These are phyloP conservation scores for Raffaelea ambrosiae DNA, from an alignment of 2,329 filamentous ascomycete species.

Conservation along the genomic window DNA sequence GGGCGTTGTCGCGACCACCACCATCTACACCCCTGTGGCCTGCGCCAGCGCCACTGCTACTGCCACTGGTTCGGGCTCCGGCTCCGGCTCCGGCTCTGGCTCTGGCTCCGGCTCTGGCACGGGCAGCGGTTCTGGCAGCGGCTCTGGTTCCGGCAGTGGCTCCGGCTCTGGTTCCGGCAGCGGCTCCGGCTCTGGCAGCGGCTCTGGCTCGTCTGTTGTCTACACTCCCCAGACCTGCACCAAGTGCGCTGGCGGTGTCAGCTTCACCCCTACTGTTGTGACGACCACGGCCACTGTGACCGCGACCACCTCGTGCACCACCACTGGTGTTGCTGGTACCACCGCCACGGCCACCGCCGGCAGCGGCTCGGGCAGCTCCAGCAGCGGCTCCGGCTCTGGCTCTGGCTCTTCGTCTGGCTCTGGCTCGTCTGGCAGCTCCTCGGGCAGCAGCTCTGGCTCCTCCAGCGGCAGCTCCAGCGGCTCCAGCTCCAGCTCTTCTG, in stretches of 20 bases:
- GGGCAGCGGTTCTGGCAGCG: no score
- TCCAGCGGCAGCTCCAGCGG: no score
- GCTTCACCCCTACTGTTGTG: background rate
- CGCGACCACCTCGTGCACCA: background rate
- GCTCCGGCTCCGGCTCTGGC: no score
- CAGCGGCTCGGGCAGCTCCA: background rate
- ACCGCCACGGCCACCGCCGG: background rate
- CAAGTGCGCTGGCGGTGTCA: slow-evolving; percentile 1
- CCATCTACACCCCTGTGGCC: background rate
- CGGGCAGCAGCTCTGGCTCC: no score
- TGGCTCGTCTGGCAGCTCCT: background rate
- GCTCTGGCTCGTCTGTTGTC: background rate
- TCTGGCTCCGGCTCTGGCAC: no score
- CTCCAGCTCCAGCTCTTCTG: no score
- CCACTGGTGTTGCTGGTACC: background rate
- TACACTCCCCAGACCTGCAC: slow-evolving; percentile 2
- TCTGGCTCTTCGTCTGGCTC: no score
- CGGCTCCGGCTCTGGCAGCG: no score
- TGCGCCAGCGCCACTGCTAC: background rate
- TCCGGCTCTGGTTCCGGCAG: no score
- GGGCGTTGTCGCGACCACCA: background rate
- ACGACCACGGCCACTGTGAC: background rate
- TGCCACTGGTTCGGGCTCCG: no score
- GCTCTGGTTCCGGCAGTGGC: no score
- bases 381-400: no score